phyloP scores from a whole-genome alignment of 2,329 filamentous ascomycete species.

The Lachnellula suecica region DNA sequence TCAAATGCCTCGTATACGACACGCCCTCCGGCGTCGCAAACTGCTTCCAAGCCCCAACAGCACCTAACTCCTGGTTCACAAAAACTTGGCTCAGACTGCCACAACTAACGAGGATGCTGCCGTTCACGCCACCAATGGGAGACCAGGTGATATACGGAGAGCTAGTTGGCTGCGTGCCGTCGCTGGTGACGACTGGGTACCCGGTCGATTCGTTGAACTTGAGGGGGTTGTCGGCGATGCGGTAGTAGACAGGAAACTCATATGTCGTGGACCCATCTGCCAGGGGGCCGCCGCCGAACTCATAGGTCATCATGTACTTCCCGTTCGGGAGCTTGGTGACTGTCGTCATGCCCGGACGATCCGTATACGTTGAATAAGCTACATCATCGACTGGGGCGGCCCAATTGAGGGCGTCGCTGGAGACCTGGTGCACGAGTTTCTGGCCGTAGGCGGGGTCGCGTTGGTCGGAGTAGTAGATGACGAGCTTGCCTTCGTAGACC shows the following conservation, averaged over 20 bases:
- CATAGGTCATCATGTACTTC: slow-evolving; percentile 64
- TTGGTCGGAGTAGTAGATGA: slow-evolving; percentile 72
- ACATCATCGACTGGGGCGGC: slow-evolving; percentile 60
- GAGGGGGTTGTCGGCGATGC: slow-evolving; percentile 30
- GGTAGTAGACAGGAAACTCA: slow-evolving; percentile 33
- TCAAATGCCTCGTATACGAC: slow-evolving; percentile 30
- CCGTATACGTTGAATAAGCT: slow-evolving; percentile 58
- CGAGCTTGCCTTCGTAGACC: slow-evolving; percentile 55
- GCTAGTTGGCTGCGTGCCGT: slow-evolving; percentile 24
- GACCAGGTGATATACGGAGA: slow-evolving; percentile 33
- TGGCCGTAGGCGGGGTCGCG: slow-evolving; percentile 65
- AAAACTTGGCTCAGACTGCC: slow-evolving; percentile 27
- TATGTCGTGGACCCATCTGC: slow-evolving; percentile 15
- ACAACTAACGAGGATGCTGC: slow-evolving; percentile 31
- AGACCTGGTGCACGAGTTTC: slow-evolving; percentile 60
- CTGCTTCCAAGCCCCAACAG: slow-evolving; percentile 26
- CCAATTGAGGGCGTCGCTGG: slow-evolving; percentile 60
- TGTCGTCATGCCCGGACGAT: slow-evolving; percentile 68
- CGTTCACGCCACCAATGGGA: slow-evolving; percentile 28
- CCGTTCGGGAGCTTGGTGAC: slow-evolving; percentile 53
- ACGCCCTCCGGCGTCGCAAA: slow-evolving; percentile 25
- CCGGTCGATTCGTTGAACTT: slow-evolving; percentile 26
- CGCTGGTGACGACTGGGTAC: slow-evolving; percentile 24
- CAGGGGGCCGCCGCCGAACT: slow-evolving; percentile 36
- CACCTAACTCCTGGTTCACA: slow-evolving; percentile 29